Conservation (phyloP, 106 monocot genomes). For the Dioscorea alata region DNA sequence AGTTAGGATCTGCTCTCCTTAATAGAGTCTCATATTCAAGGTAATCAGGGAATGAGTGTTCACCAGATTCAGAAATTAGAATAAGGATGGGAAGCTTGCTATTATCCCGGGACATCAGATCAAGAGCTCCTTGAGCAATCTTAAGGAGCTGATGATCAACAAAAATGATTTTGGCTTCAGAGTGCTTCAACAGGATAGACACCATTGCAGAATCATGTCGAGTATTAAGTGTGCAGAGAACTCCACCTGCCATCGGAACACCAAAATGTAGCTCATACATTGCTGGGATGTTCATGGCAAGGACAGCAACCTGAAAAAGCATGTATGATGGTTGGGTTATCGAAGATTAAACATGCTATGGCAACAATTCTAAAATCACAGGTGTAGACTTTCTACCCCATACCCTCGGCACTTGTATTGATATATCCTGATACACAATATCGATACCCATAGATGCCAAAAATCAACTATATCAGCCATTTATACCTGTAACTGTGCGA, state of each 20-base stretch:
- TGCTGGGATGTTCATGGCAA: slow-evolving; percentile 28
- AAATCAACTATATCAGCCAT: background rate
- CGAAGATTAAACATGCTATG: background rate
- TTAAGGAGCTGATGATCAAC: slow-evolving; percentile 19
- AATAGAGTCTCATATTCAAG: slow-evolving; percentile 20
- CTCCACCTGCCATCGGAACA: slow-evolving; percentile 30
- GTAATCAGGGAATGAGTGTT: background rate
- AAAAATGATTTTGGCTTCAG: slow-evolving; percentile 15
- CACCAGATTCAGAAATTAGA: slow-evolving; percentile 8
- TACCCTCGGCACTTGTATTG: background rate
- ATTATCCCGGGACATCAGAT: background rate
- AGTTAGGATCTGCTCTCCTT: background rate
- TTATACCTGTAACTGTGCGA: too few species aligned
- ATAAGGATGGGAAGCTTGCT: slow-evolving; percentile 12
- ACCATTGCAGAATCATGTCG: slow-evolving; percentile 15
- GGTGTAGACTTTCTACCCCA: background rate
- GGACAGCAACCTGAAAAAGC: slow-evolving; percentile 21
- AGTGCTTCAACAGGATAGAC: slow-evolving; percentile 6
- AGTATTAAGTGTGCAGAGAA: slow-evolving; percentile 25
- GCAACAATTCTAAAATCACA: background rate
- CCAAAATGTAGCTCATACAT: slow-evolving; percentile 30
- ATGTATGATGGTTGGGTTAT: background rate
- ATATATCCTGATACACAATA: background rate
- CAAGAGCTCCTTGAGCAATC: slow-evolving; percentile 11
- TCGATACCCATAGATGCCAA: background rate